Evolutionary conservation across 805 yeast genomes (phyloP), one percentile per base, ranked within the genome.

Genomic region (Ogataea angusta): DNA sequence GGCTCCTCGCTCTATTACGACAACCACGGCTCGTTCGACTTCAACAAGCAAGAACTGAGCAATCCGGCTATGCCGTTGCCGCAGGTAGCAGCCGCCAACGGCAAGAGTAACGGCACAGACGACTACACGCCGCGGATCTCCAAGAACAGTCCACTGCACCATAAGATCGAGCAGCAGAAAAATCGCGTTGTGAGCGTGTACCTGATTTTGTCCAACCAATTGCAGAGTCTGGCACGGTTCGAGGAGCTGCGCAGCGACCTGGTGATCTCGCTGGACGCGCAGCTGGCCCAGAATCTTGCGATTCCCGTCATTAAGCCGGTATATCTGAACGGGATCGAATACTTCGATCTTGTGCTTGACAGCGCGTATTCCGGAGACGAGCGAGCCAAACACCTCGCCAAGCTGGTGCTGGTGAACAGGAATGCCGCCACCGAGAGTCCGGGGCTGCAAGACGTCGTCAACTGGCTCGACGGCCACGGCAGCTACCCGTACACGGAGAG

Each of bases 1-100:
- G 86, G 87, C 12, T 69, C 78, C 1, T 74, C 82, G 14, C 60
- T 82, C 17, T 61, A 60, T 34, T 62, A 62, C 34, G 63, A 58
- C 26, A 58, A 55, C 26, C 63, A 62, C 40, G 66, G 63, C 0
- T 53, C 60, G 0, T 61, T 59, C 37, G 54, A 60, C 38, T 57
- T 59, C 40, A 52, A 52, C 35, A 54, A 44, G 23, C 45, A 52
- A 26, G 36, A 40, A 21, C 34, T 26, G 18, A 17, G 14, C 15
- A 26, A 24, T 14, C 27, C 28, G 24, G 35, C 26, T 30, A 36
- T 14, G 29, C 19, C 24, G 36, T 42, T 33, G 39, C 28, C 41
- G 25, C 29, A 12, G 31, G 29, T 31, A 15, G 36, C 27, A 9
- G 10, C 36, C n/a, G 23, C 17, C n/a, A 19, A 26, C 28, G 34